Conservation (phyloP, 2,329 filamentous ascomycete genomes). For the Aschersonia sp. region DNA sequence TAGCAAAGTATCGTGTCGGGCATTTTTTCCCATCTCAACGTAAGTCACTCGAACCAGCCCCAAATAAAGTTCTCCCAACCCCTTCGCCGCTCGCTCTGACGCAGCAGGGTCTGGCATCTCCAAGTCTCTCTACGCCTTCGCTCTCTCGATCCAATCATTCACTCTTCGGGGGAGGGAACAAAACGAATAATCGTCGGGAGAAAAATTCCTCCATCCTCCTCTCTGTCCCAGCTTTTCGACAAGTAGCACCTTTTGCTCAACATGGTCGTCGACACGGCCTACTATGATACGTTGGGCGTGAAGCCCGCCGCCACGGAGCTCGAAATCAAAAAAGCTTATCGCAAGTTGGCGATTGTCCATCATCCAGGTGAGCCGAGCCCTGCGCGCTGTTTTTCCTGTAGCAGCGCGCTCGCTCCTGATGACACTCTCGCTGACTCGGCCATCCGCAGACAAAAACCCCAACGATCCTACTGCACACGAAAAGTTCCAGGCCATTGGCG, state of each 20-base stretch:
- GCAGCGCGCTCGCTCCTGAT: too few species aligned
- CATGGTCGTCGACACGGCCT: conserved; percentile 81
- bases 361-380: conserved; percentile 52
- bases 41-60: too few species aligned
- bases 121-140: too few species aligned
- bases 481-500: conserved; percentile 80
- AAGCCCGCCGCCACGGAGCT: conserved; percentile 73
- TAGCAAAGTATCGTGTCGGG: too few species aligned
- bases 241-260: conserved; percentile 10
- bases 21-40: too few species aligned
- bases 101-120: too few species aligned
- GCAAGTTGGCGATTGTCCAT: conserved; percentile 85
- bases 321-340: conserved; percentile 94
- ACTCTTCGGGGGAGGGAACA: too few species aligned
- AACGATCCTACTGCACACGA: conserved; percentile 86
- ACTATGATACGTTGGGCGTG: conserved; percentile 80
- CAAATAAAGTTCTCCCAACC: too few species aligned
- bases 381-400: not conserved
- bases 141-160: too few species aligned
- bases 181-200: too few species aligned
- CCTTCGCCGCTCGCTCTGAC: too few species aligned
- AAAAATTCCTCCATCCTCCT: not conserved
- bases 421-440: not conserved
- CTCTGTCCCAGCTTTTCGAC: not conserved
- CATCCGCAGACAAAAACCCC: conserved; percentile 74